Evolutionary conservation across 805 yeast genomes (phyloP).

Genomic region (Pichia scutulata): DNA sequence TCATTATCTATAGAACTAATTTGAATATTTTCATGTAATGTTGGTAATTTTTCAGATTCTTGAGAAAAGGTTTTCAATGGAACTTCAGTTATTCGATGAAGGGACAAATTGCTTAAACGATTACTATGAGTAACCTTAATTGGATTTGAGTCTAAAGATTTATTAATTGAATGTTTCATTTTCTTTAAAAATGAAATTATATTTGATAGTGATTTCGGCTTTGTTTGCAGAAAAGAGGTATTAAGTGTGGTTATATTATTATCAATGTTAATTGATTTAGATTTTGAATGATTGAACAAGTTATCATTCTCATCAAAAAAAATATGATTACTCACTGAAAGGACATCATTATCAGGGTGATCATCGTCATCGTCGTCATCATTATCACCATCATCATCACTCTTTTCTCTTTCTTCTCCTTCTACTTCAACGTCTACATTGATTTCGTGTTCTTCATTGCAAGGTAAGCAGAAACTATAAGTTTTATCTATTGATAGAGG

Average conservation of each 20-base stretch:
- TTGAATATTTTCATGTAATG: neutral
- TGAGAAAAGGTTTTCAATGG: slow-evolving; percentile 11
- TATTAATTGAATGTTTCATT: neutral
- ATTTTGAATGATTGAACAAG: neutral
- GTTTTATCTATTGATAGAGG: neutral
- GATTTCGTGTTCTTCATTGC: neutral
- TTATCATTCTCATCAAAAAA: neutral
- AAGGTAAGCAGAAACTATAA: no score
- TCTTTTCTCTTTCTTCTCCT: no score
- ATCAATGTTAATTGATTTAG: neutral
- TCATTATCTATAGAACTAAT: neutral
- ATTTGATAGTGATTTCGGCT: neutral
- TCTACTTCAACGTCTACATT: neutral
- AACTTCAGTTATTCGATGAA: neutral
- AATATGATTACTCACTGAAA: neutral
- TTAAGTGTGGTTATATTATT: neutral
- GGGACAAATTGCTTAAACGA: neutral
- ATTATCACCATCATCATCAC: neutral
- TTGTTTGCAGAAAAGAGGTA: neutral
- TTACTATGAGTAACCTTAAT: neutral
- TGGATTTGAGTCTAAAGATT: neutral
- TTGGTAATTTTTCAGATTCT: slow-evolving; percentile 1
- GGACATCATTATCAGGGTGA: neutral
- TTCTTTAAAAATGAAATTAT: neutral
- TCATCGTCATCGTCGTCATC: neutral